Conservation (phyloP, 768 basidiomycete genomes). For the Psilocybe azurescens region DNA sequence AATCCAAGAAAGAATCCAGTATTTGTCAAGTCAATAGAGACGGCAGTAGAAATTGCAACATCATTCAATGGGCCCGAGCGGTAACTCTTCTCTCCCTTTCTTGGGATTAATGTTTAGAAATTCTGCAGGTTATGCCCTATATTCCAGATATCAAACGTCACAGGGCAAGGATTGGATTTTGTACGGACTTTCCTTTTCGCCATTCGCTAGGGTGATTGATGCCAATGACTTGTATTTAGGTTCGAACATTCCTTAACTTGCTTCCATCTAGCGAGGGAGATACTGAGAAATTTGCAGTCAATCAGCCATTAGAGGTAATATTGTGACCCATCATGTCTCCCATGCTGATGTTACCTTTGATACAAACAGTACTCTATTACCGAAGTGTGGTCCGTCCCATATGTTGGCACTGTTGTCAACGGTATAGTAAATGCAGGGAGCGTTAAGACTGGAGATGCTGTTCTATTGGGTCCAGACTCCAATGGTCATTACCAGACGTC, state of each 20-base stretch:
- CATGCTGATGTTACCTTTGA: background rate
- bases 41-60: conserved; percentile 78
- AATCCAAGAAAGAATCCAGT: conserved; percentile 74
- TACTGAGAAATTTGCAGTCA: conserved; percentile 76
- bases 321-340: background rate
- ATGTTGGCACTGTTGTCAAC: conserved; percentile 85
- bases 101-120: background rate
- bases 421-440: conserved; percentile 81
- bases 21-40: conserved; percentile 83
- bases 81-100: conserved; percentile 40
- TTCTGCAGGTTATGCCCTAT: conserved; percentile 79
- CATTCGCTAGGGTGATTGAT: background rate
- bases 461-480: conserved; percentile 90
- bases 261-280: conserved; percentile 89
- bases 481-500: conserved; percentile 88
- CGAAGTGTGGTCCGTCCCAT: conserved; percentile 88
- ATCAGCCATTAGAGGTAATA: conserved; percentile 79
- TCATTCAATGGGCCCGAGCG: conserved; percentile 70
- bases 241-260: conserved; percentile 90
- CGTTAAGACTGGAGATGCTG: conserved; percentile 78
- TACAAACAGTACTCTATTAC: conserved; percentile 74
- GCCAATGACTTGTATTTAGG: conserved; percentile 38
- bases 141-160: conserved; percentile 93
- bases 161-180: conserved; percentile 86
- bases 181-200: conserved; percentile 42